Evolutionary conservation across 2,329 filamentous ascomycete genomes (phyloP).

Genomic region (Xylariaceae sp.): DNA sequence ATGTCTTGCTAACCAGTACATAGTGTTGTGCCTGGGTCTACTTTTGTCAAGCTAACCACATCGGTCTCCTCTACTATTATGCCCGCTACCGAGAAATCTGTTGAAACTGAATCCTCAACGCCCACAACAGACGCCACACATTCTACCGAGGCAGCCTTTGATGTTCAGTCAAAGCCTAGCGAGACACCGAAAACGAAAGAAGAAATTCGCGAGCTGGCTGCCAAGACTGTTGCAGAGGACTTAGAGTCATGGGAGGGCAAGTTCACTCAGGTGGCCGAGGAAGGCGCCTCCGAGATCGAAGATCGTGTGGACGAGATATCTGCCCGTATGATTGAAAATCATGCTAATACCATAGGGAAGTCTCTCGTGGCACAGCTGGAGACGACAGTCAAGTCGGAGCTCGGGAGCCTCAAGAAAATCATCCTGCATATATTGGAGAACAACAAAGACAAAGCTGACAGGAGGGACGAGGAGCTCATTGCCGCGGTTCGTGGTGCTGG

Average conservation of each 20-base stretch:
- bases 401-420: conserved; percentile 68
- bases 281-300: conserved; percentile 77
- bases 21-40: conserved; percentile 43
- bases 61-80: conserved; percentile 38
- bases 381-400: conserved; percentile 66
- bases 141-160: conserved; percentile 26
- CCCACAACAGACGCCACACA: conserved; percentile 26
- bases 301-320: conserved; percentile 66
- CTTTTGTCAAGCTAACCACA: conserved; percentile 46
- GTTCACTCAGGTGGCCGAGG: conserved; percentile 83
- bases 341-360: conserved; percentile 70
- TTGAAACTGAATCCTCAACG: conserved; percentile 31
- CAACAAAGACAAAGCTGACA: conserved; percentile 50
- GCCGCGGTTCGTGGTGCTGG: conserved; percentile 69
- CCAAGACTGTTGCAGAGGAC: conserved; percentile 76
- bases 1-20: conserved; percentile 18
- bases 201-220: conserved; percentile 62
- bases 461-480: conserved; percentile 51
- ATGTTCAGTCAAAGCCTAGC: conserved; percentile 32
- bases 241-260: conserved; percentile 86
- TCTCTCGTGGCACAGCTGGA: conserved; percentile 72
- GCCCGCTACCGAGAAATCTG: conserved; percentile 29
- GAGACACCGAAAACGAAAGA: conserved; percentile 53
- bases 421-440: conserved; percentile 70
- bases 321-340: conserved; percentile 62